These are phyloP conservation scores for Acanthochlamys bracteata DNA, from an alignment of 106 monocot species.

Conservation along the genomic window DNA sequence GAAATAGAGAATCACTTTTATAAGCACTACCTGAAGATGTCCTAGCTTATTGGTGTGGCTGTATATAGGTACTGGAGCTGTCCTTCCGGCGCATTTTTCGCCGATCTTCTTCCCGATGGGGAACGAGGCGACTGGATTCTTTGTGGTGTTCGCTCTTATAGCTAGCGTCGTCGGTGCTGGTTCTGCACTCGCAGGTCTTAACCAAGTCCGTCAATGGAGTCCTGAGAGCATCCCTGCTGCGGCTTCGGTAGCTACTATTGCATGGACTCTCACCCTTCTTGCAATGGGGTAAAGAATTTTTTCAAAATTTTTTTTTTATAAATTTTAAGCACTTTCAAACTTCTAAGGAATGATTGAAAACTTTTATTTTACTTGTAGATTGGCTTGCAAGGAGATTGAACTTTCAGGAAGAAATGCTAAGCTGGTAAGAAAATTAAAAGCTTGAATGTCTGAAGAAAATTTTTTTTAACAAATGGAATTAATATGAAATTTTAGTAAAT, in stretches of 20 bases:
- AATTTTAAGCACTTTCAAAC: neutral
- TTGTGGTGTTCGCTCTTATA: conserved; percentile 7
- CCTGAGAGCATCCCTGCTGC: neutral
- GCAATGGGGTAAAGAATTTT: conserved; percentile 14
- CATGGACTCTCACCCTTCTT: conserved; percentile 17
- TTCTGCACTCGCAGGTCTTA: neutral
- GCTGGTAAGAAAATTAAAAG: conserved; percentile 3
- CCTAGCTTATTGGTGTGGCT: neutral
- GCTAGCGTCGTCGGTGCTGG: conserved; percentile 7
- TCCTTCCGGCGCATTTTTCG: conserved; percentile 1
- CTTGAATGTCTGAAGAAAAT: no score
- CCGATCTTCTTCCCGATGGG: conserved; percentile 12
- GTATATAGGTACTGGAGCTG: conserved; percentile 1
- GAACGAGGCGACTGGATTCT: conserved; percentile 10
- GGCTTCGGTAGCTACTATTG: neutral
- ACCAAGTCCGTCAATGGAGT: conserved; percentile 4
- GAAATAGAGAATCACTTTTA: no score
- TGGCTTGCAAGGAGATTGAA: conserved; percentile 14
- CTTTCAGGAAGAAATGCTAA: conserved; percentile 7
- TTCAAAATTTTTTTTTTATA: no score
- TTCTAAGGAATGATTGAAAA: neutral
- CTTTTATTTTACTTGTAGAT: neutral
- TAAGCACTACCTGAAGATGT: no score
- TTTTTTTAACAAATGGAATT: no score
- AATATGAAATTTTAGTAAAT: no score